Evolutionary conservation across 106 monocot genomes (phyloP).

Genomic region (Dendrobium catenatum): DNA sequence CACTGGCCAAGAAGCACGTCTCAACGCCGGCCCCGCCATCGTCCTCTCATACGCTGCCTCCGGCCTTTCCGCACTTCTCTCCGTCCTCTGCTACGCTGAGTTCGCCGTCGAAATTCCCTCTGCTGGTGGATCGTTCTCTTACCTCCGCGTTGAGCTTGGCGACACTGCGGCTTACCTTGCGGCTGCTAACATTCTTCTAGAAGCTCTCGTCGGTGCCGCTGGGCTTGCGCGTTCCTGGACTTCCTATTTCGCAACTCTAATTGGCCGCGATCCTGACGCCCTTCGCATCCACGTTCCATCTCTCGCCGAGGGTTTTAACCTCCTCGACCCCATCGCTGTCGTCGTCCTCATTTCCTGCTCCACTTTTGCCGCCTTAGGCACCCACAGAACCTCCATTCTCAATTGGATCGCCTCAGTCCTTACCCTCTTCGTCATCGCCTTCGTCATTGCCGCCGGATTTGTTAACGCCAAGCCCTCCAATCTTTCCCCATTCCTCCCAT

Average conservation of each 20-base stretch:
- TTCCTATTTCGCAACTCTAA: slow-evolving; percentile 27
- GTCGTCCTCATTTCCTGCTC: slow-evolving; percentile 22
- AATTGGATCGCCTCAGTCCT: slow-evolving; percentile 43
- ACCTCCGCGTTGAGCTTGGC: slow-evolving; percentile 50
- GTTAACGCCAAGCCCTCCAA: slow-evolving; percentile 16
- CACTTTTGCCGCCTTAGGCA: slow-evolving; percentile 26
- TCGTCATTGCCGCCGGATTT: slow-evolving; percentile 36
- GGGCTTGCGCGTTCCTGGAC: slow-evolving; percentile 31
- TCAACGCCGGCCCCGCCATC: slow-evolving; percentile 44
- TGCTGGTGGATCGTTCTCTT: slow-evolving; percentile 49
- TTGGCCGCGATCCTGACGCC: slow-evolving; percentile 13
- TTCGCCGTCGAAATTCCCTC: slow-evolving; percentile 58
- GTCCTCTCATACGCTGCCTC: slow-evolving; percentile 36
- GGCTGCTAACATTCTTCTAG: slow-evolving; percentile 28
- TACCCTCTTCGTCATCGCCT: slow-evolving; percentile 27
- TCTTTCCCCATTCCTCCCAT: slow-evolving; percentile 22
- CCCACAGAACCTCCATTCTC: slow-evolving; percentile 31
- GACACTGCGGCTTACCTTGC: slow-evolving; percentile 39
- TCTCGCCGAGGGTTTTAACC: slow-evolving; percentile 41
- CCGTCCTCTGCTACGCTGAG: slow-evolving; percentile 58
- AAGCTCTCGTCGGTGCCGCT: slow-evolving; percentile 20
- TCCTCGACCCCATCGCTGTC: slow-evolving; percentile 52
- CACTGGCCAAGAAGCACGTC: slow-evolving; percentile 41
- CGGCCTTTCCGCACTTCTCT: slow-evolving; percentile 42
- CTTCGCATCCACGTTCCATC: slow-evolving; percentile 20